Evolutionary conservation across 306 rosid genomes (phyloP).

Genomic region (Alnus glutinosa): DNA sequence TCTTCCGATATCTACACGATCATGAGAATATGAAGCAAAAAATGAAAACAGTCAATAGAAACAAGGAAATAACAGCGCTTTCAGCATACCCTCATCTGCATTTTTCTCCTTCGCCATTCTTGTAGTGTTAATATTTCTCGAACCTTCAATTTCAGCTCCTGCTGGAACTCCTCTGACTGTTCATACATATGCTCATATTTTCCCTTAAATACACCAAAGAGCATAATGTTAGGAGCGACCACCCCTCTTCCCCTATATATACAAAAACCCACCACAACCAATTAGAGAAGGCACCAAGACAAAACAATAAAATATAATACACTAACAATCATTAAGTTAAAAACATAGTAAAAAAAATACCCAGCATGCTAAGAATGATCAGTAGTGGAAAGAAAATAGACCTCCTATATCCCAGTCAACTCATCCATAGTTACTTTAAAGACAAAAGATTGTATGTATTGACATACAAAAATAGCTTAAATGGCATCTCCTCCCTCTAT

Average conservation of each 20-base stretch:
- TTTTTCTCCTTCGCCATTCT: conserved; percentile 99
- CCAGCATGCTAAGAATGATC: background rate
- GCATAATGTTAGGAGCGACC: background rate
- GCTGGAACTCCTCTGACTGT: conserved; percentile 78
- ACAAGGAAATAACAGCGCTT: background rate
- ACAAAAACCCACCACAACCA: background rate
- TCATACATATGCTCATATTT: conserved; percentile 88
- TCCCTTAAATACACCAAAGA: conserved; percentile 52
- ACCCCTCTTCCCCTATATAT: background rate
- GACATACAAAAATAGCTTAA: too few species aligned
- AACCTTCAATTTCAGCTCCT: conserved; percentile 87
- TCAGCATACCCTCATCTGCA: conserved; percentile 91
- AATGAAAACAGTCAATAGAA: background rate
- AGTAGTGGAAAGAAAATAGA: background rate
- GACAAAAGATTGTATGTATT: background rate
- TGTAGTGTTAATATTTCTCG: conserved; percentile 92
- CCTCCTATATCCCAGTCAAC: background rate
- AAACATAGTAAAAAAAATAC: background rate
- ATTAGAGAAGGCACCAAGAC: background rate
- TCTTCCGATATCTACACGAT: conserved; percentile 86
- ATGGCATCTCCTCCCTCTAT: background rate
- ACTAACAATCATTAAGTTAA: background rate
- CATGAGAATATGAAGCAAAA: conserved; percentile 24
- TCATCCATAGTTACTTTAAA: background rate
- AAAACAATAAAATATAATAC: background rate